These are phyloP conservation scores for Fusarium tuaranense DNA, from an alignment of 2,329 filamentous ascomycete genomes.

Conservation along the genomic window DNA sequence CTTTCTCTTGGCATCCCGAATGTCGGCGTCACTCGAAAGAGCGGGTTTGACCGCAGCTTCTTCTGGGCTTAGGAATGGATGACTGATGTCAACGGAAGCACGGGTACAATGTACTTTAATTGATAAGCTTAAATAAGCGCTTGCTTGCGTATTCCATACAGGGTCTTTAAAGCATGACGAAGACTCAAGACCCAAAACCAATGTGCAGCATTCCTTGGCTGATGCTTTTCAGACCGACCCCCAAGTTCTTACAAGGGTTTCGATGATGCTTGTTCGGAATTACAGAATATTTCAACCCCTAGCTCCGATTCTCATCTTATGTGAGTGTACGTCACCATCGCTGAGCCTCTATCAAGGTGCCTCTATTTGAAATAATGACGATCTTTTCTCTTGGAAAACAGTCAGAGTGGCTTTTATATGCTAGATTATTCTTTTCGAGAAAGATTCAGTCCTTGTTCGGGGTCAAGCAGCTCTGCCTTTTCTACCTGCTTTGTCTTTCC, in stretches of 20 bases:
- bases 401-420: background rate
- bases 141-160: background rate
- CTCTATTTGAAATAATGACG: background rate
- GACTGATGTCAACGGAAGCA: background rate
- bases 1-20: background rate
- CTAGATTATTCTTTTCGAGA: background rate
- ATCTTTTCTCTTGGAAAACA: background rate
- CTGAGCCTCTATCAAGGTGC: background rate
- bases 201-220: background rate
- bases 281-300: background rate
- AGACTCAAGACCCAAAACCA: background rate
- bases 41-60: background rate
- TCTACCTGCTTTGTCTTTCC: background rate
- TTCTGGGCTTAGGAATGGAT: background rate
- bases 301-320: background rate
- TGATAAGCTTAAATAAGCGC: background rate
- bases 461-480: background rate
- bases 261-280: background rate
- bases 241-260: background rate
- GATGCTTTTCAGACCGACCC: background rate
- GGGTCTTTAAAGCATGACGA: background rate
- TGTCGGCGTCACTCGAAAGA: background rate
- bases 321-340: background rate
- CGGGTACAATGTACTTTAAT: background rate
- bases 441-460: background rate